A percentile compares a stretch with the other conserved stretches of the same genome.
These are phyloP conservation scores for Neostapfia colusana DNA, from an alignment of 176 grass and related monocot genomes.

Conservation along the genomic window DNA sequence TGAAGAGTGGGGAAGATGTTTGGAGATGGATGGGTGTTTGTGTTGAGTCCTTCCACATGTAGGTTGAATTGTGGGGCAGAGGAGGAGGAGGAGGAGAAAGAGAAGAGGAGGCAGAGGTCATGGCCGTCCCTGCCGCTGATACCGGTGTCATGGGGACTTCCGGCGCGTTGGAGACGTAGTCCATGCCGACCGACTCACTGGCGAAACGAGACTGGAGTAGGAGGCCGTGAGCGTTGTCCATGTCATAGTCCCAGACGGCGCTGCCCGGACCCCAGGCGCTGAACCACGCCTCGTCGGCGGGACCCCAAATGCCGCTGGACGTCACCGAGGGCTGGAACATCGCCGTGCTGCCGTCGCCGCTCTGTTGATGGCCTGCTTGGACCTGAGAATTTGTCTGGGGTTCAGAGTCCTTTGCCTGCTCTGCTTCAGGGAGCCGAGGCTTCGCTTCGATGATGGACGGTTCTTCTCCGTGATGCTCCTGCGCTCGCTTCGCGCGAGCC, in stretches of 20 bases:
- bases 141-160: slow-evolving; percentile 22
- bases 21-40: neutral
- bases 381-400: slow-evolving; percentile 20
- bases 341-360: slow-evolving; percentile 13
- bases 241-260: slow-evolving; percentile 89
- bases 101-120: slow-evolving; percentile 40
- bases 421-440: slow-evolving; percentile 33
- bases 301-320: slow-evolving; percentile 55
- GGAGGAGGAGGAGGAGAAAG: slow-evolving; percentile 5
- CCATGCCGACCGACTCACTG: slow-evolving; percentile 45
- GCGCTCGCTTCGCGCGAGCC: slow-evolving; percentile 17
- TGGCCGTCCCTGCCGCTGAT: slow-evolving; percentile 8
- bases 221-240: slow-evolving; percentile 77
- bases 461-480: slow-evolving; percentile 14
- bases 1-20: neutral
- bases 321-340: slow-evolving; percentile 28
- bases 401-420: slow-evolving; percentile 29
- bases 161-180: slow-evolving; percentile 33
- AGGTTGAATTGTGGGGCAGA: slow-evolving; percentile 39
- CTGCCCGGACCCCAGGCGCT: slow-evolving; percentile 86
- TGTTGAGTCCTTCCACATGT: slow-evolving; percentile 55
- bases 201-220: slow-evolving; percentile 76
- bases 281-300: slow-evolving; percentile 89
- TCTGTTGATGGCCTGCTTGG: slow-evolving; percentile 4
- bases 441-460: neutral